Base-by-base conservation (phyloP, 192 early-diverging fungal species). In the Coemansia sp. region DNA sequence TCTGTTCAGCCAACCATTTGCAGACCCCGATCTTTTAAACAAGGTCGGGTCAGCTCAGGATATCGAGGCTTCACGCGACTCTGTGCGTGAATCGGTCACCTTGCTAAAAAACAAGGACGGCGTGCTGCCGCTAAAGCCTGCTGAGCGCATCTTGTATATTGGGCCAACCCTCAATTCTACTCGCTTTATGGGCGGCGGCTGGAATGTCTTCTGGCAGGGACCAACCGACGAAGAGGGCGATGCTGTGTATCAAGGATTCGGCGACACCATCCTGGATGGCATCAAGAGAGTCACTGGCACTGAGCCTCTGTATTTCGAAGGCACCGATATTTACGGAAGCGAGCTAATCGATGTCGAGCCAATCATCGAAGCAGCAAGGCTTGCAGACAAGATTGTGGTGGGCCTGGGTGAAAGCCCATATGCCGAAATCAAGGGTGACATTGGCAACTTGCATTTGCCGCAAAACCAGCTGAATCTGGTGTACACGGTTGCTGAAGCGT, bases 161-260 rank as follows among this genome's bases (percentile, higher is more conserved):
- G 86, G 88, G 0, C 87, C 88, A 5, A 83, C 83, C n/a, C 77
- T 84, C 36, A 79, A 87, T 60, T 84, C 79, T 0, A 82, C 86
- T 2, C 66, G 73, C 34, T 75, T 82, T 11, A 48, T 87, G 16
- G 84, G 77, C 25, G 85, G 85, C 17, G 86, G 81, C 0, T 86
- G 88, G 86, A 84, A 82, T 5, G 71, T 87, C 40, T 76, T 82
- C 22, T 83, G 81, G 83, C 71, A 83, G 64, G 85, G 61, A 8
- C 67, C 61, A 1, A 25, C 63, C 0, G 42, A 54, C 22, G 20
- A 22, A 2, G 67, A 66, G 31, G 60, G 45, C 33, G 71, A 79
- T 28, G 32, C 31, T 0, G 65, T 73, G 4, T 80, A 68, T 40
- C 57, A 67, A 25, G 77, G 72, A 18, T 38, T 68, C 25, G 77